Evolutionary conservation across 225 moss, liverwort and hornwort genomes (phyloP).

Genomic region (Physcomitrium patens): DNA sequence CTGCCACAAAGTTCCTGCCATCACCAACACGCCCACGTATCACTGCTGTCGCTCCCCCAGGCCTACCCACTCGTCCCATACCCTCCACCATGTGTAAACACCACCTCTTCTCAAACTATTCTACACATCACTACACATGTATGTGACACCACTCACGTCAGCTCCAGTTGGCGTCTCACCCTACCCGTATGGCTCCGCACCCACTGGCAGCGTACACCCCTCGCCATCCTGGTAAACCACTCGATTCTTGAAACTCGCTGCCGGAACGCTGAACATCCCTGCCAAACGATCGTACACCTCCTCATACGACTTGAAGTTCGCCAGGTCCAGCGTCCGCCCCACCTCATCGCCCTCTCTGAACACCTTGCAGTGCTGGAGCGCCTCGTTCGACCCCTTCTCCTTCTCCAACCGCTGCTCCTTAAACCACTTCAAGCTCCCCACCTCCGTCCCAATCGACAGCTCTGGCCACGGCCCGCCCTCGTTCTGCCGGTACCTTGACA

Average conservation of each 20-base stretch:
- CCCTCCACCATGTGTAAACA: too few species aligned
- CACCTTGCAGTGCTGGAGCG: conserved; percentile 90
- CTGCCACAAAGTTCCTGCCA: conserved; percentile 81
- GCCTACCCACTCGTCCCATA: too few species aligned
- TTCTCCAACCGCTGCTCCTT: conserved; percentile 50
- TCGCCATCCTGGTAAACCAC: conserved; percentile 79
- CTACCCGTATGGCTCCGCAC: conserved; percentile 92
- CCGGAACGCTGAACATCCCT: conserved; percentile 83
- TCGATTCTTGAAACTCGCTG: conserved; percentile 61
- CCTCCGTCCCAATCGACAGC: conserved; percentile 49
- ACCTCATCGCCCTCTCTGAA: conserved; percentile 94
- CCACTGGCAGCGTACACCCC: conserved; percentile 66
- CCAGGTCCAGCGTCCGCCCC: conserved; percentile 87
- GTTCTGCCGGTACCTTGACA: conserved; percentile 45
- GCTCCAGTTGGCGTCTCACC: background rate
- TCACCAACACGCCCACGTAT: conserved; percentile 25
- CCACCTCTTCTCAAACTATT: too few species aligned
- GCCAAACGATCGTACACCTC: conserved; percentile 85
- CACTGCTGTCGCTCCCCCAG: background rate
- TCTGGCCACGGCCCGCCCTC: conserved; percentile 59
- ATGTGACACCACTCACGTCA: too few species aligned
- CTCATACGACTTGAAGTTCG: conserved; percentile 73
- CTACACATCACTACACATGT: too few species aligned
- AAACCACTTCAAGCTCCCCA: conserved; percentile 67
- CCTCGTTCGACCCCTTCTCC: conserved; percentile 57